phyloP scores from a whole-genome alignment of 208 protist species.

The Herpetomonas tarakana region DNA sequence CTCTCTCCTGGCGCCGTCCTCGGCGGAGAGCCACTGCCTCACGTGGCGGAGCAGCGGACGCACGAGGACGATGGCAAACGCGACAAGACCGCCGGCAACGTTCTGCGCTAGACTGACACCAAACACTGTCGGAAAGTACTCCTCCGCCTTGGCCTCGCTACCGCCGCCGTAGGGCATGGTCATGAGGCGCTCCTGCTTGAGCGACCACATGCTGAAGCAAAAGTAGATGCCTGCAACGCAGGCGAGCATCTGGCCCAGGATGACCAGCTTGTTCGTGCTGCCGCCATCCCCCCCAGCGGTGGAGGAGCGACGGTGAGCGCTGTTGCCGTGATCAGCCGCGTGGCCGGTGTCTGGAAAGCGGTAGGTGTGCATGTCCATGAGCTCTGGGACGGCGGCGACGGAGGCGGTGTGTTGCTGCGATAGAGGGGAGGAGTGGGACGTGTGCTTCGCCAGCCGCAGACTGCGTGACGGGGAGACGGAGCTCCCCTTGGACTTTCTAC shows the following conservation, averaged over 20 bases:
- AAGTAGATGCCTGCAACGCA: slow-evolving; percentile 75
- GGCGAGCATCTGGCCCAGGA: slow-evolving; percentile 51
- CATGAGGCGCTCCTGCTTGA: slow-evolving; percentile 80
- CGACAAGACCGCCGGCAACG: slow-evolving; percentile 10
- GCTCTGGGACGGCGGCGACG: too few species aligned
- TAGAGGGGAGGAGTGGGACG: too few species aligned
- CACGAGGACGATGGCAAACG: slow-evolving; percentile 7
- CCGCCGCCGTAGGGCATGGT: slow-evolving; percentile 52
- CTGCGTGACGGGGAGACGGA: too few species aligned
- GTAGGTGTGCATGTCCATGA: too few species aligned
- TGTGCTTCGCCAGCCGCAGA: too few species aligned
- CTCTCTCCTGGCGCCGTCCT: too few species aligned
- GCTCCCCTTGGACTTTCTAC: too few species aligned
- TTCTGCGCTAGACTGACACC: slow-evolving; percentile 26
- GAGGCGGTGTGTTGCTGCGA: too few species aligned
- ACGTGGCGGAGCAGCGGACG: slow-evolving; percentile 12
- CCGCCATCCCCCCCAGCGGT: background rate
- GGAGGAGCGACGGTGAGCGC: background rate
- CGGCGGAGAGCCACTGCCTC: too few species aligned
- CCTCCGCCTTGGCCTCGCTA: background rate
- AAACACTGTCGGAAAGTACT: slow-evolving; percentile 22
- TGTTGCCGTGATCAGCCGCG: too few species aligned
- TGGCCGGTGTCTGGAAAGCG: too few species aligned
- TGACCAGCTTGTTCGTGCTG: slow-evolving; percentile 7
- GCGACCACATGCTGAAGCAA: slow-evolving; percentile 79